Conservation (phyloP, 345 rosid genomes). For the Hibiscus tridactylites region DNA sequence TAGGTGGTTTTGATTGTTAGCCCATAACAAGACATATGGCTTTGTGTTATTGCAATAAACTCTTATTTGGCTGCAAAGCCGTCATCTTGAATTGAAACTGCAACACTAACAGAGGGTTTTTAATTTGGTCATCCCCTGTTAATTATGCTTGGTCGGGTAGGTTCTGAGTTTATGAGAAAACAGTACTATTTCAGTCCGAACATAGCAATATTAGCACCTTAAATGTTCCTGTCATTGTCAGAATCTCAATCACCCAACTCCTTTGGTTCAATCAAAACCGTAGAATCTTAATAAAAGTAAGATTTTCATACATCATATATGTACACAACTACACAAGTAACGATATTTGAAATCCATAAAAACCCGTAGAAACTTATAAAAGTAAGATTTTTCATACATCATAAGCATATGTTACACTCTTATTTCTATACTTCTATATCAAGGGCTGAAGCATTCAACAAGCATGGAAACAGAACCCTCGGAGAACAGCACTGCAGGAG, state of each 20-base stretch:
- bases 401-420: no score
- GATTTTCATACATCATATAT: not conserved
- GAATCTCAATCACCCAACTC: not conserved
- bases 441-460: constrained; percentile 7
- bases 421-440: no score
- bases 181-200: not conserved
- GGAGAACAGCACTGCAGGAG: not conserved
- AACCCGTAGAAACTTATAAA: no score
- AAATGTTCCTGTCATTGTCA: not conserved
- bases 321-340: not conserved
- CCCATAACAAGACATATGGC: not conserved
- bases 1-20: no score
- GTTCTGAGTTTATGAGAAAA: not conserved
- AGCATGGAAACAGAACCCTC: constrained; percentile 7
- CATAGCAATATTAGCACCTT: not conserved
- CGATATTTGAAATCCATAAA: not conserved
- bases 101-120: no score
- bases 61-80: no score
- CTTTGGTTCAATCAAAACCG: not conserved
- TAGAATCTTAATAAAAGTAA: not conserved
- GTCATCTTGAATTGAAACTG: no score
- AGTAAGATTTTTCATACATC: no score
- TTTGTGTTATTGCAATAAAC: no score
- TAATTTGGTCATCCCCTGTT: no score
- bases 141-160: not conserved